phyloP scores from a whole-genome alignment of 139 green algal genomes.

The Trebouxia sp. region DNA sequence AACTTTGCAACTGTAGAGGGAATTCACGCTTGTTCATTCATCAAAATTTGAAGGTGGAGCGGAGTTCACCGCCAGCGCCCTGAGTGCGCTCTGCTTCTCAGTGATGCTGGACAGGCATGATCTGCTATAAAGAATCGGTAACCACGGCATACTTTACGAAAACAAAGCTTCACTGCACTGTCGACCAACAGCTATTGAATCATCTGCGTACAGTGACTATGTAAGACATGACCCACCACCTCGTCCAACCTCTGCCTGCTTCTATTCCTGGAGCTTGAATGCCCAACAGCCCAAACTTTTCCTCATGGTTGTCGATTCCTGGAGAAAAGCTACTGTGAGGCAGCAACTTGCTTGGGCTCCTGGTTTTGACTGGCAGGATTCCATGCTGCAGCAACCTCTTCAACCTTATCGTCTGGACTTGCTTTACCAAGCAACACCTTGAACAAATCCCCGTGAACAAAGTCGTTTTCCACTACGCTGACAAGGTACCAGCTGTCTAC shows the following conservation, averaged over 20 bases:
- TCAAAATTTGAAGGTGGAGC: slow-evolving; percentile 12
- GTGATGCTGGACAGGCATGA: slow-evolving; percentile 14
- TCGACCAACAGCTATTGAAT: too few relatives aligned
- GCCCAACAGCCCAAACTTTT: too few relatives aligned
- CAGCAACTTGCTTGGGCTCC: neutral
- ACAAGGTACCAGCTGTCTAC: slow-evolving; percentile 65
- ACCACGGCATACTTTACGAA: too few relatives aligned
- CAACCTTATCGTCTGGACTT: neutral
- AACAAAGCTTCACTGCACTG: too few relatives aligned
- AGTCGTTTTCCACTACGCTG: slow-evolving; percentile 83
- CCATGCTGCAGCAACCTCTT: slow-evolving; percentile 13
- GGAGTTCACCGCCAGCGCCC: slow-evolving; percentile 26
- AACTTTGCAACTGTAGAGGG: too few relatives aligned
- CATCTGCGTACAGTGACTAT: too few relatives aligned
- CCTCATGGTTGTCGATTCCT: too few relatives aligned
- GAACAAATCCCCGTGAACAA: slow-evolving; percentile 72
- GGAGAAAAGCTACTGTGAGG: neutral
- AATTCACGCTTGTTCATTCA: neutral
- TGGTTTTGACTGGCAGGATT: slow-evolving; percentile 21
- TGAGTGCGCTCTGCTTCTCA: slow-evolving; percentile 28
- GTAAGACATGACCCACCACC: too few relatives aligned
- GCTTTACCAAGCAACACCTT: slow-evolving; percentile 8
- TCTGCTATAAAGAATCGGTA: too few relatives aligned
- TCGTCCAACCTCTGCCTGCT: too few relatives aligned
- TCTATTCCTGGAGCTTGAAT: too few relatives aligned